These are phyloP conservation scores for Hawksworthiomyces lignivorus DNA, from an alignment of 2,329 filamentous ascomycete species.

Conservation along the genomic window DNA sequence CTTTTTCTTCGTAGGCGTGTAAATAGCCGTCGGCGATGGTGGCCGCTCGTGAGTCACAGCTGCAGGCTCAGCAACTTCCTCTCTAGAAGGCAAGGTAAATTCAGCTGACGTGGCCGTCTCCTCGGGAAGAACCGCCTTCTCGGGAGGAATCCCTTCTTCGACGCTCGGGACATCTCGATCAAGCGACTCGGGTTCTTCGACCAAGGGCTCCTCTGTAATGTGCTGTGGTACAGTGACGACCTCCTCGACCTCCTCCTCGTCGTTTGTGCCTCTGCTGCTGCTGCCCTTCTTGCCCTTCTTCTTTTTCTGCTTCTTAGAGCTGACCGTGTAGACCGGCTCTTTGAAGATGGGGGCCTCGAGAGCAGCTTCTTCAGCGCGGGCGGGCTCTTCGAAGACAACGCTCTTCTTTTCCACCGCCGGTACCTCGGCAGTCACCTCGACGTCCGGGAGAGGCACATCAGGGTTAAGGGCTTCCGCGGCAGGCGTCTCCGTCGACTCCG, in stretches of 20 bases:
- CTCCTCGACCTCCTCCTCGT: slow-evolving; percentile 1
- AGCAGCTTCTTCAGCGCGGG: too few relatives aligned
- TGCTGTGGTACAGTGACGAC: not conserved
- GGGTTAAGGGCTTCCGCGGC: not conserved
- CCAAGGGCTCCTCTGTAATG: not conserved
- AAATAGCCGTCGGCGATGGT: not conserved
- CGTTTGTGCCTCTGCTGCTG: not conserved
- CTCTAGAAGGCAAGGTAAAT: too few relatives aligned
- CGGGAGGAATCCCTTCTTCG: too few relatives aligned
- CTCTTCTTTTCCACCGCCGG: not conserved
- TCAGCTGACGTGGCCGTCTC: too few relatives aligned
- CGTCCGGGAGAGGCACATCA: not conserved
- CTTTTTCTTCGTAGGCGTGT: slow-evolving; percentile 26
- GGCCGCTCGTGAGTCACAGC: too few relatives aligned
- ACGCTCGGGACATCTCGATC: not conserved
- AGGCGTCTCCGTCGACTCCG: too few relatives aligned
- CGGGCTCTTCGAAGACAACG: not conserved
- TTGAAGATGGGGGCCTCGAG: too few relatives aligned
- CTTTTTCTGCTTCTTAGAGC: slow-evolving; percentile 2
- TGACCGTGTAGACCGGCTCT: slow-evolving; percentile 1
- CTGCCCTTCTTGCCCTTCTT: slow-evolving; percentile 6
- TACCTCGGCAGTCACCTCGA: not conserved
- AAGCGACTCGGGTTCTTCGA: slow-evolving; percentile 1
- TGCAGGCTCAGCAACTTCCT: not conserved
- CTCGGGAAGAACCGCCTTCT: too few relatives aligned